phyloP scores from a whole-genome alignment of 2,329 filamentous ascomycete genomes.

The Didymosphaeria variabile region DNA sequence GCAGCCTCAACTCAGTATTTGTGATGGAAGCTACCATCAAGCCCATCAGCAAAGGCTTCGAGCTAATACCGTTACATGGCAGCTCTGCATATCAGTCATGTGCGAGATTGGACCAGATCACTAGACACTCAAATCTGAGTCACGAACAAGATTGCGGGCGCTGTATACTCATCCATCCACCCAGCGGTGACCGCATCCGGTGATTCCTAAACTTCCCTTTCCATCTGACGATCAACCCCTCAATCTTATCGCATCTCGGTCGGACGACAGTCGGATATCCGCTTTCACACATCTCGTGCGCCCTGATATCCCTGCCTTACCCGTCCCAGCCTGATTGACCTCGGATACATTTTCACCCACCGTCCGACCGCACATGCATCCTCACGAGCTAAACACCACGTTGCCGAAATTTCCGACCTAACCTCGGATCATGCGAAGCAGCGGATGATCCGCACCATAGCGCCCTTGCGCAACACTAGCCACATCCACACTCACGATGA shows the following conservation, averaged over 20 bases:
- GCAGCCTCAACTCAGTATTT: neutral
- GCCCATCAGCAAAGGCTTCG: constrained; percentile 2
- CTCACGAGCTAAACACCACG: neutral
- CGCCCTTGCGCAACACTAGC: neutral
- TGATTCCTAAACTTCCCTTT: neutral
- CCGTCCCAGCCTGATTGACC: neutral
- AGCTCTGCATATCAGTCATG: neutral
- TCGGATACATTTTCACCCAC: neutral
- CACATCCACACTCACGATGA: neutral
- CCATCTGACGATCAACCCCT: neutral
- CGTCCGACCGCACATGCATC: neutral
- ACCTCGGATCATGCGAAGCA: constrained; percentile 1
- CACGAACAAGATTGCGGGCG: neutral
- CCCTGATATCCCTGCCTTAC: neutral
- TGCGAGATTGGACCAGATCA: neutral
- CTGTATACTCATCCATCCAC: neutral
- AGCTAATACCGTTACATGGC: constrained; percentile 1
- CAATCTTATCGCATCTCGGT: neutral
- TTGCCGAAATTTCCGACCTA: neutral
- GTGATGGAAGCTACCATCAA: neutral
- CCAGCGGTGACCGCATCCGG: neutral
- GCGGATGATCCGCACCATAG: constrained; percentile 9
- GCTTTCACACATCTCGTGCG: neutral
- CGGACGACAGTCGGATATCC: constrained; percentile 6
- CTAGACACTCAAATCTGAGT: neutral